phyloP scores from a whole-genome alignment of 2,329 filamentous ascomycete genomes.

The Neofusicoccum parvum region DNA sequence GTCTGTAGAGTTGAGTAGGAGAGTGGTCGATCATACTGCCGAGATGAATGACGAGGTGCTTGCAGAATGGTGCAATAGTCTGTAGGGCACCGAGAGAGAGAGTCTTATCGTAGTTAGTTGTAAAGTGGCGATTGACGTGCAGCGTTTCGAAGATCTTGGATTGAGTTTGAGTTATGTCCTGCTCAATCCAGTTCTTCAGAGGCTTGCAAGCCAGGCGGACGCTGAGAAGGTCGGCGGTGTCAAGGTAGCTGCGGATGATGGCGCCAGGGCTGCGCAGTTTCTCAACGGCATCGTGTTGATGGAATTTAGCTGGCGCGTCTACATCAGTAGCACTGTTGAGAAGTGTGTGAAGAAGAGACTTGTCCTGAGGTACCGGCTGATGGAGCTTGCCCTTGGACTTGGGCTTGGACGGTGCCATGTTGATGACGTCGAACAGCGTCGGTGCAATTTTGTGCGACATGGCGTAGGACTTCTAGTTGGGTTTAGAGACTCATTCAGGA shows the following conservation, averaged over 20 bases:
- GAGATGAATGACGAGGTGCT: background rate
- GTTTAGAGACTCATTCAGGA: background rate
- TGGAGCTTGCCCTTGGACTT: background rate
- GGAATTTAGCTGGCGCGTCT: background rate
- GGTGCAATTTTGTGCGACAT: background rate
- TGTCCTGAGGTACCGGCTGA: background rate
- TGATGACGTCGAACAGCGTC: background rate
- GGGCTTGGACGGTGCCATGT: background rate
- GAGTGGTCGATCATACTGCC: background rate
- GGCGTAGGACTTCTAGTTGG: background rate
- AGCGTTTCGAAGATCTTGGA: background rate
- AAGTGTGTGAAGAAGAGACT: background rate
- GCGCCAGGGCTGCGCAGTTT: background rate
- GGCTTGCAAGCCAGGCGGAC: background rate
- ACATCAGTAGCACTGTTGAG: background rate
- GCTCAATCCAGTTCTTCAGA: slow-evolving; percentile 8
- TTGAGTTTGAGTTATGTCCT: background rate
- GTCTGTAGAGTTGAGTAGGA: background rate
- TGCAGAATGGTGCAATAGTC: background rate
- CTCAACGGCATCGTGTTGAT: background rate
- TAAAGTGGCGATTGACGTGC: background rate
- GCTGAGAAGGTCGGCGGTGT: background rate
- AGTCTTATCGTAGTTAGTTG: background rate
- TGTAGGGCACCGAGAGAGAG: background rate
- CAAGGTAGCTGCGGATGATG: background rate